phyloP scores from a whole-genome alignment of 805 yeast species.

The Lachancea cidri region DNA sequence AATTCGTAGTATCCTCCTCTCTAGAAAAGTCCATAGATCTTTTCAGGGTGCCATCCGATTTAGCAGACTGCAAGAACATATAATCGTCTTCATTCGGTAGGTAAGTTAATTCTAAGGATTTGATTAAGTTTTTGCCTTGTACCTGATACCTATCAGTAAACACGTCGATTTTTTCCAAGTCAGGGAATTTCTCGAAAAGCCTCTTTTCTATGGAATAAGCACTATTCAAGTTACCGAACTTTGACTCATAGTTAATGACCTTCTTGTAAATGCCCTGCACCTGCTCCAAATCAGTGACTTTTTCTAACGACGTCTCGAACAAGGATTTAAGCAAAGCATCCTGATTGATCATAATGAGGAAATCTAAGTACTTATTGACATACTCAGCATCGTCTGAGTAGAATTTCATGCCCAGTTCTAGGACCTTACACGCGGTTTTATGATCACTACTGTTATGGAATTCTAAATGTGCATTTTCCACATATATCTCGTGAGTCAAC shows the following conservation, averaged over 20 bases:
- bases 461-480: conserved; percentile 80
- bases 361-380: conserved; percentile 64
- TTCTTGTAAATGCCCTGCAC: conserved; percentile 47
- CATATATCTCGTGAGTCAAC: conserved; percentile 69
- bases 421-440: conserved; percentile 67
- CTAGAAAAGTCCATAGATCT: conserved; percentile 1
- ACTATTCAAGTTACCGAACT: conserved; percentile 64
- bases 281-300: conserved; percentile 30
- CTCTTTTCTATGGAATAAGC: conserved; percentile 62
- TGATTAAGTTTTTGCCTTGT: conserved; percentile 31
- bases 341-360: conserved; percentile 61
- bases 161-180: conserved; percentile 37
- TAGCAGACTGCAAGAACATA: neutral
- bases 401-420: conserved; percentile 69
- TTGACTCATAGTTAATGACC: conserved; percentile 64
- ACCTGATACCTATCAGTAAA: conserved; percentile 37
- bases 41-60: conserved; percentile 1
- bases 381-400: conserved; percentile 52
- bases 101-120: conserved; percentile 34
- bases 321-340: conserved; percentile 73
- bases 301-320: conserved; percentile 71
- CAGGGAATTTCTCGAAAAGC: conserved; percentile 61
- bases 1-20: neutral
- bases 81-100: conserved; percentile 16
- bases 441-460: conserved; percentile 56